Evolutionary conservation across 2,329 filamentous ascomycete species (phyloP), one percentile per base, ranked within the genome.

Genomic region (Fusarium fujikuroi): DNA sequence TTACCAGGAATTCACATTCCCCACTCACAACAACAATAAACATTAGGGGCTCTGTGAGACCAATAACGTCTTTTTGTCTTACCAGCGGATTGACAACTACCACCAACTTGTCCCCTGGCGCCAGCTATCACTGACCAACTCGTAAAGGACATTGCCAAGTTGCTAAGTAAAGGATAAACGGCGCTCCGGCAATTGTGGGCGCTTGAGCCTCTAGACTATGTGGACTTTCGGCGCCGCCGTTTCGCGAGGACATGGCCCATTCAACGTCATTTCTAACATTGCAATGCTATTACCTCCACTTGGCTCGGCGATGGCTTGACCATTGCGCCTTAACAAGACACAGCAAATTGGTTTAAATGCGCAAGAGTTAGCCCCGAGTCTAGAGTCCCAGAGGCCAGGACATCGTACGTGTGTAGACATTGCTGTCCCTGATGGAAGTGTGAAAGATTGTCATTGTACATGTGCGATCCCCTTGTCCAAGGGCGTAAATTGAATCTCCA

Each of bases 251-350:
- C 36, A 74, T 67, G 62, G 49, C 65, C 56, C 59, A 60, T 66
- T 62, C 50, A 72, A 77, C 73, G 73, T 77, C 75, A 77, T 69
- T 54, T 72, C 49, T 36, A 60, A 66, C 56, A 63, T 47, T 36
- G 56, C 46, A 50, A 67, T 66, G 58, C 44, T 65, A 59, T 43
- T 37, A 42, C 69, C 72, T 75, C 75, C 75, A 77, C 75, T 77
- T 77, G 59, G 75, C 65, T 62, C 57, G 52, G 49, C 50, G 43
- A 70, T 67, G 62, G 72, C 62, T 69, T 62, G 43, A 68, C 56
- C 62, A 66, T 74, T 52, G 60, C 60, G 64, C 43, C 47, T 32
- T 36, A 47, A 59, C 65, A 47, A 59, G 69, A 69, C 59, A 68
- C 54, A 52, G 56, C 66, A 73, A 62, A 69, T 57, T 62, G 69